These are phyloP conservation scores for Aspergillus biplanus DNA, from an alignment of 495 filamentous ascomycete species.

Conservation along the genomic window DNA sequence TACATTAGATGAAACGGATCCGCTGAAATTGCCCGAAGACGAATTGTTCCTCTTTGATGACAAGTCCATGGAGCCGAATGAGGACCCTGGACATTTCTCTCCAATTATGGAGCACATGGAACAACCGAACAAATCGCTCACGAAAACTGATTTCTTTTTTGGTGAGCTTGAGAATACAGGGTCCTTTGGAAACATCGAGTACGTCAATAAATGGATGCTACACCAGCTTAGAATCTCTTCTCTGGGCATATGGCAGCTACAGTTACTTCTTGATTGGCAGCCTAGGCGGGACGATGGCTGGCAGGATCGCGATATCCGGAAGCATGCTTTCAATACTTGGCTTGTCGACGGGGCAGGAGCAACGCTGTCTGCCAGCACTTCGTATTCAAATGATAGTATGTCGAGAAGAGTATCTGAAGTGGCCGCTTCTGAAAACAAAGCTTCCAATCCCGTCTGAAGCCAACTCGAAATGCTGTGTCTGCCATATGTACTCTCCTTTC, in stretches of 20 bases:
- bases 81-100: neutral
- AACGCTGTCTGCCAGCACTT: neutral
- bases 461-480: neutral
- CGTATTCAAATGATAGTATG: constrained; percentile 3
- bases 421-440: too few species aligned
- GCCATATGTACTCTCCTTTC: neutral
- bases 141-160: constrained; percentile 22
- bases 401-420: neutral
- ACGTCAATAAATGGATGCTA: constrained; percentile 39
- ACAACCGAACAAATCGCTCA: constrained; percentile 7
- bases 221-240: constrained; percentile 36
- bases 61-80: neutral
- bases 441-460: neutral
- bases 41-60: constrained; percentile 2
- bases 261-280: constrained; percentile 28
- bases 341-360: constrained; percentile 26
- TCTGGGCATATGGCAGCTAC: constrained; percentile 31
- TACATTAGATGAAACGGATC: neutral
- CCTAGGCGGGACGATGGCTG: constrained; percentile 26
- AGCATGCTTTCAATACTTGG: constrained; percentile 33
- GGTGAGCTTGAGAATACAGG: constrained; percentile 17
- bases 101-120: neutral
- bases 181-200: constrained; percentile 19
- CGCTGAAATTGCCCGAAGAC: constrained; percentile 7
- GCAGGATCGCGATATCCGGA: constrained; percentile 29